A percentile compares a stretch with the other conserved stretches of the same genome.
Conservation (phyloP, 768 basidiomycete species). For the Peribolospora kevripleyi region DNA sequence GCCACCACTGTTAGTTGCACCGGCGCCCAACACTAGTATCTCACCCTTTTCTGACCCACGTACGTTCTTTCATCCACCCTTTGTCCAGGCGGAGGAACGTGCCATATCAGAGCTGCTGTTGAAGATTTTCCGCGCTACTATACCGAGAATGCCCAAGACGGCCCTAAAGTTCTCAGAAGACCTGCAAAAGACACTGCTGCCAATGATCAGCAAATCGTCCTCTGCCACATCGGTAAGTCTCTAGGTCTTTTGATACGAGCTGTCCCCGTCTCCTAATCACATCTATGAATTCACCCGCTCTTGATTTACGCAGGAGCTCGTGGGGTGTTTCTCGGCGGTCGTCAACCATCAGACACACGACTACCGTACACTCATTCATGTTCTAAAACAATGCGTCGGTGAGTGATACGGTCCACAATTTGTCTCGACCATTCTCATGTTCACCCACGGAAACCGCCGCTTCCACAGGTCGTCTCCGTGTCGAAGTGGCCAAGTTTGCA, state of each 20-base stretch:
- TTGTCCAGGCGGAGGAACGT: slow-evolving; percentile 48
- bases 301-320: slow-evolving; percentile 39
- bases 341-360: slow-evolving; percentile 71
- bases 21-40: not conserved
- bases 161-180: slow-evolving; percentile 51
- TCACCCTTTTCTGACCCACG: not conserved
- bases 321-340: slow-evolving; percentile 73
- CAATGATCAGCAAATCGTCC: slow-evolving; percentile 75
- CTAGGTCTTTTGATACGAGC: slow-evolving; percentile 37
- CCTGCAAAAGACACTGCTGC: slow-evolving; percentile 52
- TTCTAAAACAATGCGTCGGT: slow-evolving; percentile 73
- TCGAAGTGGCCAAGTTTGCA: slow-evolving; percentile 29
- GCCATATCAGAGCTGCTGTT: slow-evolving; percentile 62
- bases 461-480: slow-evolving; percentile 25
- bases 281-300: not conserved
- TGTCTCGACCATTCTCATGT: slow-evolving; percentile 1
- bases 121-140: slow-evolving; percentile 59
- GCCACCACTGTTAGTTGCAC: slow-evolving; percentile 38
- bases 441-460: slow-evolving; percentile 27
- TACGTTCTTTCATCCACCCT: not conserved
- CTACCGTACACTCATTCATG: slow-evolving; percentile 44
- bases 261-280: not conserved
- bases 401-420: slow-evolving; percentile 9
- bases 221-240: slow-evolving; percentile 17
- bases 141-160: slow-evolving; percentile 74